Evolutionary conservation across 2,329 filamentous ascomycete species (phyloP), one percentile per base, ranked within the genome.

Genomic region (Fusarium hainanense): DNA sequence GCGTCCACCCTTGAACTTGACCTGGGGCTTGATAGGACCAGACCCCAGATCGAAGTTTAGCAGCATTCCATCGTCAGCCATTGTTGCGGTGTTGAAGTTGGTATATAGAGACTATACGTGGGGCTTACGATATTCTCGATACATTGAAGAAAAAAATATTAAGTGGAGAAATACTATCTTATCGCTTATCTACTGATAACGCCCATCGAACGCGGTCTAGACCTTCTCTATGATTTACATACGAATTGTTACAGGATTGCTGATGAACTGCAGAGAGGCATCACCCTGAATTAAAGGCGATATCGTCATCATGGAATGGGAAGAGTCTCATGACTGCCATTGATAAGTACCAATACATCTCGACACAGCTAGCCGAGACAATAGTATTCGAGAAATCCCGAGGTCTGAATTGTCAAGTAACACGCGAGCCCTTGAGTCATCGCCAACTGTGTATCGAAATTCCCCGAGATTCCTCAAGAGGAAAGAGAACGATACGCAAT

Each of bases 21-120:
- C 83, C 56, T 87, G 82, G 8, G 87, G 84, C 64, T 90, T 86
- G 56, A 93, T 78, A 14, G 91, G 87, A 20, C 84, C 87, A 65
- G 93, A 89, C 28, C 88, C 87, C 60, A 97, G 84, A 74, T 93
- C 90, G 78, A 98, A 98, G 76, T 98, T 98, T 77, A 98, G 85
- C 60, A 98, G 87, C 89, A 99, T 92, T 73, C 94, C 94, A 89
- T 97, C 93, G 84, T 98, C 94, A 54, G 93, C 93, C 94, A 98
- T 98, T 65, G 40, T 69, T 57, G 64, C 55, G 51, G 51, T 63
- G 63, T 50, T 54, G 34, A 64, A 30, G 67, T 62, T 59, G 40
- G 34, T 67, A 32, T 69, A 64, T 48, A 66, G 71, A 63, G 44
- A 47, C 54, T 63, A 57, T 51, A 68, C 71, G 73, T 75, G 73